Evolutionary conservation across 1,284 basidiomycete genomes (phyloP), one percentile per base, ranked within the genome.

Genomic region (Earliella scabrosa): DNA sequence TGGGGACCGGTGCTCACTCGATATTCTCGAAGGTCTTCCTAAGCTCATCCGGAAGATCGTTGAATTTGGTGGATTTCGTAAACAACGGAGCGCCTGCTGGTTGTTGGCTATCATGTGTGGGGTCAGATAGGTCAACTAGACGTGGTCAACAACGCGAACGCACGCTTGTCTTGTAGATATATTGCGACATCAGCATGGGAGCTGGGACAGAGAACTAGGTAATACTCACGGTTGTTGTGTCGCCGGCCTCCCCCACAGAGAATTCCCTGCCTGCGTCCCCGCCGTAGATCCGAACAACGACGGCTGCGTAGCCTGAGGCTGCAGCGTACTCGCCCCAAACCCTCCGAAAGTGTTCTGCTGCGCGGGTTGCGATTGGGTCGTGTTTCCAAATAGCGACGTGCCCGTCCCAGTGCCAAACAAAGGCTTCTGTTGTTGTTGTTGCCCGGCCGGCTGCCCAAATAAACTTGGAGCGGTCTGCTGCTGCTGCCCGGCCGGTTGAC

Each of bases 41-140:
- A 35, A 86, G 63, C 2, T 82, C 78, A 50, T 93, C 91, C 0
- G 90, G 86, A 16, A 93, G 71, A 66, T 94, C 92, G 49, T 94
- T 92, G 71, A 92, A 94, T 68, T 91, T 93, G 0, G 90, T 91
- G 0, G 84, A 82, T 68, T 86, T 90, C 16, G 81, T 83, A 64
- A 91, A 87, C 1, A 78, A 70, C n/a, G 80, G 77, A 24, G 77
- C 73, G 2, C 77, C 77, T 27, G 61, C 56, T 21, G 64, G 50
- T 52, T 75, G 69, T 32, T 66, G 46, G 24, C 57, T 62, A 31
- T 11, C 10, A 21, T 32, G 14, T 23, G 18, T 18, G 23, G 9
- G 23, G 45, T 32, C 11, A n/a, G n/a, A n/a, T n/a, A n/a, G n/a
- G n/a, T n/a, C n/a, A n/a, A n/a, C n/a, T n/a, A n/a, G n/a, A 44